Evolutionary conservation across 768 basidiomycete genomes (phyloP).

Genomic region (Lyophyllum shimeji): DNA sequence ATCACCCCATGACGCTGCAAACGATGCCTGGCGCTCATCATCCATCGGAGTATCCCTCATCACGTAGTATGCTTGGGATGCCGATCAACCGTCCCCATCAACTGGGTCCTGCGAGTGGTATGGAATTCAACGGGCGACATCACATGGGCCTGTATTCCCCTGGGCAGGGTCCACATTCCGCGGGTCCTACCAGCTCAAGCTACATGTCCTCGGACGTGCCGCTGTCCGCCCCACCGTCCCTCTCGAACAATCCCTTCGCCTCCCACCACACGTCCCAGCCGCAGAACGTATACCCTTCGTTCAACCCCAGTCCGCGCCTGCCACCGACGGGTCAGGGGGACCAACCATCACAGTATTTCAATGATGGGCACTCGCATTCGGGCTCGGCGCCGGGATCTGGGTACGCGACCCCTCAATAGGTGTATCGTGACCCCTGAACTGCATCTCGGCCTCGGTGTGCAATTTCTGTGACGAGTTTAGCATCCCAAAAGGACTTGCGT

Average conservation of each 20-base stretch:
- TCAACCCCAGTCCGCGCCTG: slow-evolving; percentile 35
- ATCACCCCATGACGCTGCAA: slow-evolving; percentile 78
- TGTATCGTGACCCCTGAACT: not conserved
- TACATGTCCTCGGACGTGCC: slow-evolving; percentile 45
- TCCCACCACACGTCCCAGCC: slow-evolving; percentile 29
- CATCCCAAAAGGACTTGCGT: slow-evolving; percentile 8
- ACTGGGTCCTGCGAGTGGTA: slow-evolving; percentile 33
- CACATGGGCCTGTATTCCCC: slow-evolving; percentile 36
- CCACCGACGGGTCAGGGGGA: slow-evolving; percentile 24
- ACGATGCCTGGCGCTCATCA: slow-evolving; percentile 49
- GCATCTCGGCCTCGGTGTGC: not conserved
- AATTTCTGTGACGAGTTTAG: not conserved
- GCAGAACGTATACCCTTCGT: slow-evolving; percentile 35
- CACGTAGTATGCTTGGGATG: slow-evolving; percentile 47
- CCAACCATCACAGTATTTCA: slow-evolving; percentile 33
- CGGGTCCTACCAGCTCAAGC: slow-evolving; percentile 30
- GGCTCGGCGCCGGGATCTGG: slow-evolving; percentile 45
- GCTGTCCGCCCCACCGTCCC: slow-evolving; percentile 51
- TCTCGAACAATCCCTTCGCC: slow-evolving; percentile 45
- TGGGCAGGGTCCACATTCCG: slow-evolving; percentile 43
- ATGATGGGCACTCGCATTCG: slow-evolving; percentile 36
- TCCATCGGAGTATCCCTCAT: slow-evolving; percentile 40
- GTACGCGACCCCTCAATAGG: slow-evolving; percentile 45
- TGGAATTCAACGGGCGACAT: slow-evolving; percentile 37
- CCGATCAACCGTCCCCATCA: slow-evolving; percentile 35